Conservation (phyloP, 73 alveolate genomes). For the Uronychia setigera region DNA sequence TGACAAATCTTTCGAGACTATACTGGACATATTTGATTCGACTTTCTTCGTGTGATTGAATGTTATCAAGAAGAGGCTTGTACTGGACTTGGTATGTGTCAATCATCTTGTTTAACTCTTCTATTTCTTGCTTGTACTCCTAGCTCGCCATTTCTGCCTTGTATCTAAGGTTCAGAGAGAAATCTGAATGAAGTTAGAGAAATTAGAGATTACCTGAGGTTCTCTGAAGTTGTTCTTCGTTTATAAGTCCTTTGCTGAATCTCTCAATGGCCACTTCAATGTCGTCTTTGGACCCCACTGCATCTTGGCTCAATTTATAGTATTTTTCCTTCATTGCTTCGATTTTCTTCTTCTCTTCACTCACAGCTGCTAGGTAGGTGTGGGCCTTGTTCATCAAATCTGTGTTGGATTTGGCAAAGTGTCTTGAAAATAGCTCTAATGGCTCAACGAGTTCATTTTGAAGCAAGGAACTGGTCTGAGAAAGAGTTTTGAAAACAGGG, state of each 20-base stretch:
- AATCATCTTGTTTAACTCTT: constrained; percentile 5
- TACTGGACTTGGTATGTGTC: not conserved
- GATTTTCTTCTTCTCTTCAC: constrained; percentile 5
- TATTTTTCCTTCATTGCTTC: not conserved
- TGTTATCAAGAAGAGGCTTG: constrained; percentile 8
- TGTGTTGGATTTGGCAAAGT: constrained; percentile 8
- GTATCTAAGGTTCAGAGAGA: constrained; percentile 16
- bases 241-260: constrained; percentile 13
- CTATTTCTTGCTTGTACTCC: constrained; percentile 33
- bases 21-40: constrained; percentile 15
- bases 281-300: not conserved
- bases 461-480: not conserved
- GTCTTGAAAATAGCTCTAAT: not conserved
- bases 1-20: constrained; percentile 9
- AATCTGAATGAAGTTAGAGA: not conserved
- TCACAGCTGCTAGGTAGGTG: constrained; percentile 10
- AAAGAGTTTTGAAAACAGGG: not conserved
- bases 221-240: constrained; percentile 9
- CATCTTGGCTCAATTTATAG: not conserved
- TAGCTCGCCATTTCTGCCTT: constrained; percentile 25
- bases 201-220: not conserved
- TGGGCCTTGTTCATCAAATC: not conserved
- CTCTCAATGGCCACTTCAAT: constrained; percentile 7
- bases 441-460: constrained; percentile 10
- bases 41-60: constrained; percentile 15